Conservation (phyloP, 768 basidiomycete species). For the Epithele typhae region DNA sequence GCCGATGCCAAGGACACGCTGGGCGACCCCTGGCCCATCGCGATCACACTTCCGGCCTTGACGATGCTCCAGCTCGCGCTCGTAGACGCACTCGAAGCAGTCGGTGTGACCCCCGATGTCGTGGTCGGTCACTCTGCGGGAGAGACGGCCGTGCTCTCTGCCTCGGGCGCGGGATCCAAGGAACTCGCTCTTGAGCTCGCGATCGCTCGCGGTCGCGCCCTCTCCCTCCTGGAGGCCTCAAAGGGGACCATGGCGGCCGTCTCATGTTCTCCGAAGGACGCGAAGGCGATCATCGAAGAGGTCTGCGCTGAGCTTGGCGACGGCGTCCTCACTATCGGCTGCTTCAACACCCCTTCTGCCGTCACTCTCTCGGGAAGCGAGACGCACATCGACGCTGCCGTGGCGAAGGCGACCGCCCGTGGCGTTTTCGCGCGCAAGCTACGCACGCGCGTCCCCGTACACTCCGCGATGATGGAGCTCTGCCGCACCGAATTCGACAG, state of each 20-base stretch:
- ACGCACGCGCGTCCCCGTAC: conserved; percentile 34
- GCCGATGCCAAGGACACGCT: conserved; percentile 7
- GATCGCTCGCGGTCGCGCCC: conserved; percentile 36
- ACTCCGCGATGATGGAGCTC: conserved; percentile 35
- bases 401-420: conserved; percentile 24
- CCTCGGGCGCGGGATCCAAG: conserved; percentile 38
- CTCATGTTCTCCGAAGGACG: conserved; percentile 28
- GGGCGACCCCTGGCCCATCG: conserved; percentile 28
- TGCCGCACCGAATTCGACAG: conserved; percentile 28
- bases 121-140: conserved; percentile 46
- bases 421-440: conserved; percentile 35
- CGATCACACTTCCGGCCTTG: conserved; percentile 37
- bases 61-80: conserved; percentile 44
- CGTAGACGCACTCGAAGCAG: conserved; percentile 34
- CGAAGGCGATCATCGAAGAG: conserved; percentile 24
- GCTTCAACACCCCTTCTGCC: conserved; percentile 36
- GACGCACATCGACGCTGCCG: conserved; percentile 24
- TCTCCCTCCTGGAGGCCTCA: conserved; percentile 29
- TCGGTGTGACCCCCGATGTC: conserved; percentile 34
- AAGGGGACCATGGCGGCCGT: conserved; percentile 44
- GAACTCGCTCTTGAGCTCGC: conserved; percentile 40
- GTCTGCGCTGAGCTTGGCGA: conserved; percentile 9
- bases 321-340: conserved; percentile 33
- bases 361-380: conserved; percentile 35
- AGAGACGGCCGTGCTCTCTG: conserved; percentile 41